These are phyloP conservation scores for Colletotrichum caudatum DNA, from an alignment of 2,329 filamentous ascomycete genomes.

Conservation along the genomic window DNA sequence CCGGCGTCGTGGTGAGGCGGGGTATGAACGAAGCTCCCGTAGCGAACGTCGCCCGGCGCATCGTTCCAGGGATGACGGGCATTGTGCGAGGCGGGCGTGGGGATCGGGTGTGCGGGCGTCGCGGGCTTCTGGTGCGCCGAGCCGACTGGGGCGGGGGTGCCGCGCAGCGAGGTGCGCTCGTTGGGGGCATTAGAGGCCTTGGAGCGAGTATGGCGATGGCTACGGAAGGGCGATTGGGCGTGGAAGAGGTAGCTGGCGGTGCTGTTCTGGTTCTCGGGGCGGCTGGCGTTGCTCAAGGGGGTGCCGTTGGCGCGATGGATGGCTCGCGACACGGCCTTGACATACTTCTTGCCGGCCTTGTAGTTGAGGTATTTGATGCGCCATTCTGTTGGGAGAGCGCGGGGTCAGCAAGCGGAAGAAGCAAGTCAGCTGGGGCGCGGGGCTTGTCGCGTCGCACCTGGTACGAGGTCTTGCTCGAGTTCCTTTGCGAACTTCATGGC, in stretches of 20 bases:
- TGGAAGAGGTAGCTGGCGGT: constrained; percentile 18
- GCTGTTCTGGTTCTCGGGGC: constrained; percentile 17
- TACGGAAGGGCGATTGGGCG: constrained; percentile 27
- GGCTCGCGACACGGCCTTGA: constrained; percentile 84
- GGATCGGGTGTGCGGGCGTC: constrained; percentile 44
- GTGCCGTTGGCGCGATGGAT: constrained; percentile 65
- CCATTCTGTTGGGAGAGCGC: constrained; percentile 73
- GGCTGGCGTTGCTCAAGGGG: constrained; percentile 19
- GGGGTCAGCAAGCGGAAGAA: constrained; percentile 5
- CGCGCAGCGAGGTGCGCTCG: constrained; percentile 43
- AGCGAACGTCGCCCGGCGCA: constrained; percentile 57
- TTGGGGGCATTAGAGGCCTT: constrained; percentile 41
- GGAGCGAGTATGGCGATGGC: neutral
- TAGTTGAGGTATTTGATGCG: constrained; percentile 94
- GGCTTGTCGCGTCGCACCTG: constrained; percentile 65
- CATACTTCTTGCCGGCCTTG: constrained; percentile 93
- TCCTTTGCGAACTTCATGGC: constrained; percentile 80
- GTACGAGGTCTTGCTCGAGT: constrained; percentile 87
- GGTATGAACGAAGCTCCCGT: constrained; percentile 65
- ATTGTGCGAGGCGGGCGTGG: constrained; percentile 38
- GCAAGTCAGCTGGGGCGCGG: neutral
- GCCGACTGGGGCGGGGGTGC: constrained; percentile 47
- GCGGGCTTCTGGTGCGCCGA: constrained; percentile 40
- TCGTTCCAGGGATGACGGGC: constrained; percentile 58
- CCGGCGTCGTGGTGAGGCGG: constrained; percentile 50